Base-by-base conservation (phyloP, 2,329 filamentous ascomycete species). In the Colletotrichum ledebouriae region DNA sequence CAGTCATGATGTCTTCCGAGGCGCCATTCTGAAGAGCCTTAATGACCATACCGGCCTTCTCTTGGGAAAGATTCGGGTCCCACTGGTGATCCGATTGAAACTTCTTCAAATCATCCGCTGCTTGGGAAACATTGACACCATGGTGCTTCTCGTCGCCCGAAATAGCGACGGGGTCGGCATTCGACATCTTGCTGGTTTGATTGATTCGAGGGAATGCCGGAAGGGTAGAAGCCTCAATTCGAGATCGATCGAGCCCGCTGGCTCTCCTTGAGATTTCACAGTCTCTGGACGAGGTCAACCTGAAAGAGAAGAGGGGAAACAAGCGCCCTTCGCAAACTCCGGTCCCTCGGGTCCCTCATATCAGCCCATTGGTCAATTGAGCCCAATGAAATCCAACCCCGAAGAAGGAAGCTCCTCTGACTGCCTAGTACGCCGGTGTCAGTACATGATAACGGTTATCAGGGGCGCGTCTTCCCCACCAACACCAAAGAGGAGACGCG, bases 61-160 rank as follows among this genome's bases (percentile, higher is more conserved):
- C 78, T 10, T 72, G 63, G 1, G 78, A 74, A 5, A 79, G 70
- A 46, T 79, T 78, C 2, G 78, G 75, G 25, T 79, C 78, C 73
- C 75, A 78, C 67, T 77, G 74, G 58, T 79, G 79, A 3, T 75
- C 71, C 47, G 75, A 72, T 20, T 74, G 73, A 22, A 80, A 75
- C 65, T 74, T 74, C 41, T 76, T 71, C 22, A 78, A 73, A 39
- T 73, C 72, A 25, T 59, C 42, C 15, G 56, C 62, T 10, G 62
- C 50, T 22, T 71, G 59, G 2, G 55, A 59, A 6, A 65, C 60
- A 11, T 55, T 41, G 10, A 49, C 49, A 0, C 34, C 41, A 15
- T 68, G 55, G 17, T 39, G 42, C 13, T 59, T 60, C 2, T 65
- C 56, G 42, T 56, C 61, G 13, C 15, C 22, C 3, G 22, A 5